Percentiles rank a stretch among this genome's conserved stretches.
Evolutionary conservation across 441 rosid species (phyloP).

Genomic region (Pelargonium australe): DNA sequence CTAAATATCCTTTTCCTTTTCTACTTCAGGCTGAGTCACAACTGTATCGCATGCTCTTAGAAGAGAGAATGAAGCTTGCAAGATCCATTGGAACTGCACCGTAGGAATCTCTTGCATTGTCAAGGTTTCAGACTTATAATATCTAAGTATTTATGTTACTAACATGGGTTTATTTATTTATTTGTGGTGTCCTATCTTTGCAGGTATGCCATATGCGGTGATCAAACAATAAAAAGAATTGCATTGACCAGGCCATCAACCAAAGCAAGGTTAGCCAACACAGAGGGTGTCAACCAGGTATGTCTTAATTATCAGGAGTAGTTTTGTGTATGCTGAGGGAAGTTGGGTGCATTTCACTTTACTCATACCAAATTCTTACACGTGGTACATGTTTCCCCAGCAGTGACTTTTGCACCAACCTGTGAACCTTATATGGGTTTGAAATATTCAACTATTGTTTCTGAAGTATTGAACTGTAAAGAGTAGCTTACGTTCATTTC

Average conservation of each 20-base stretch:
- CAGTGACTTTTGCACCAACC: not conserved
- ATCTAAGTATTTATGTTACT: conserved; percentile 2
- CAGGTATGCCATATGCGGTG: conserved; percentile 48
- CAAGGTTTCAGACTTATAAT: conserved; percentile 4
- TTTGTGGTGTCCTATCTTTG: conserved; percentile 10
- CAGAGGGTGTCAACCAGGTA: conserved; percentile 55
- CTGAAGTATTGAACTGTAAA: not conserved
- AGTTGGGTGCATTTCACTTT: conserved; percentile 2
- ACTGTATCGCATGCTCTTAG: conserved; percentile 37
- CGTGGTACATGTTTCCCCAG: not conserved
- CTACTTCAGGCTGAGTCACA: conserved; percentile 33
- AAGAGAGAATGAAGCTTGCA: conserved; percentile 45
- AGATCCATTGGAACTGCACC: conserved; percentile 46
- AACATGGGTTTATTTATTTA: conserved; percentile 1
- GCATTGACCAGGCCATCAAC: conserved; percentile 43
- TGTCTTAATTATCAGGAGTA: conserved; percentile 1
- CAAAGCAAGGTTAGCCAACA: conserved; percentile 44
- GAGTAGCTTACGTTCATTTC: not conserved
- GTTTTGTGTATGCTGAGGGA: not conserved
- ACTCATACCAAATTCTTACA: not conserved
- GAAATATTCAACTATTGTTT: no score
- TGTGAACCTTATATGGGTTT: no score
- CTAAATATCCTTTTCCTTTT: not conserved
- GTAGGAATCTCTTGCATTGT: conserved; percentile 29
- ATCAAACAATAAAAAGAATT: conserved; percentile 40